phyloP scores from a whole-genome alignment of 179 eudicot genomes.

The Beta macrorhiza region DNA sequence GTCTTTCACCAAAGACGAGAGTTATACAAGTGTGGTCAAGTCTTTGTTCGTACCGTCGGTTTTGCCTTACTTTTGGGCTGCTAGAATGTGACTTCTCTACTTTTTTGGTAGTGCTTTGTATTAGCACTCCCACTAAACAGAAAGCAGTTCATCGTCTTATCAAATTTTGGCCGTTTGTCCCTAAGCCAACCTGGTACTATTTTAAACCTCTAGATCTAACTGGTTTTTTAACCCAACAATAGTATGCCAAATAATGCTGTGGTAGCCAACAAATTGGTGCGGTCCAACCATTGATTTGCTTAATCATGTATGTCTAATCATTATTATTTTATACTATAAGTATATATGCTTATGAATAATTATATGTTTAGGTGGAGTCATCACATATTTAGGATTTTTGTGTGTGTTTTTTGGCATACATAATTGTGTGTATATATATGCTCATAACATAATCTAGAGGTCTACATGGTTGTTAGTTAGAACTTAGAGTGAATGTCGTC shows the following conservation, averaged over 20 bases:
- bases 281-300: conserved; percentile 16
- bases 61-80: conserved; percentile 23
- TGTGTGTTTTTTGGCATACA: not conserved
- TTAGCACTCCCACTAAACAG: conserved; percentile 24
- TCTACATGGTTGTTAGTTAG: too few species aligned
- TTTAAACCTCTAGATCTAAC: conserved; percentile 9
- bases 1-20: not conserved
- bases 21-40: conserved; percentile 11
- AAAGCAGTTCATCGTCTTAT: conserved; percentile 7
- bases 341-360: not conserved
- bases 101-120: conserved; percentile 31
- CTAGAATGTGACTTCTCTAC: conserved; percentile 28
- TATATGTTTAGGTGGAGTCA: not conserved
- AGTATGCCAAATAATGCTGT: conserved; percentile 15
- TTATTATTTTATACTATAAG: not conserved
- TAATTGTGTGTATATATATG: not conserved
- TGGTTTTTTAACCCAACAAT: not conserved
- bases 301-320: conserved; percentile 20
- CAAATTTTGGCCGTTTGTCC: conserved; percentile 16
- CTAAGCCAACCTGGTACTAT: conserved; percentile 31
- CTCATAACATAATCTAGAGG: too few species aligned
- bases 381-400: not conserved
- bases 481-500: too few species aligned
- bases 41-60: conserved; percentile 4
- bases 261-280: conserved; percentile 15